These are phyloP conservation scores for Dichotomocladium elegans DNA, from an alignment of 371 early-diverging fungal species.

Conservation along the genomic window DNA sequence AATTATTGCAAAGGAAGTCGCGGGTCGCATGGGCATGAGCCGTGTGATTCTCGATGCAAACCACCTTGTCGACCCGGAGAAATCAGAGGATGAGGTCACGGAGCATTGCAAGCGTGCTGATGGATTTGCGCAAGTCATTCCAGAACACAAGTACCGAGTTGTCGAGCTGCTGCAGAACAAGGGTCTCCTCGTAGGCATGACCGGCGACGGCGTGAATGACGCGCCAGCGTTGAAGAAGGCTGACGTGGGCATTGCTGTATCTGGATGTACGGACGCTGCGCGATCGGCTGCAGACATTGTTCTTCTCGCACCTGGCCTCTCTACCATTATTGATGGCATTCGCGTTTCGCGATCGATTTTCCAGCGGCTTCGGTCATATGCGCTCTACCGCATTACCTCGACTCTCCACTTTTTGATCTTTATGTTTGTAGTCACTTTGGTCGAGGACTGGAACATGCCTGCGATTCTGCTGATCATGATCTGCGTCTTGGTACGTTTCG, in stretches of 20 bases:
- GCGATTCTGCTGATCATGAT: conserved; percentile 82
- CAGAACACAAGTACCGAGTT: conserved; percentile 97
- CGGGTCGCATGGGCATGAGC: conserved; percentile 85
- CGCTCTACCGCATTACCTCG: conserved; percentile 90
- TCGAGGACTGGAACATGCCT: conserved; percentile 79
- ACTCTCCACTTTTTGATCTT: conserved; percentile 91
- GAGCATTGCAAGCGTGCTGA: conserved; percentile 75
- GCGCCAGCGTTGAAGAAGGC: conserved; percentile 88
- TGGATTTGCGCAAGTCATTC: conserved; percentile 90
- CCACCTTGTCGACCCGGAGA: conserved; percentile 23
- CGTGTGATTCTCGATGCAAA: conserved; percentile 72
- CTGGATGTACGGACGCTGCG: conserved; percentile 82
- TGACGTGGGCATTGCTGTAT: conserved; percentile 91
- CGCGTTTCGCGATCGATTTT: conserved; percentile 77
- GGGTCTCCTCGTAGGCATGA: conserved; percentile 68
- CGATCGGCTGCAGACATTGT: conserved; percentile 92
- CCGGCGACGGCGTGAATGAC: conserved; percentile 94
- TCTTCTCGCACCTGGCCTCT: conserved; percentile 84
- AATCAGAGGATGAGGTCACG: conserved; percentile 84
- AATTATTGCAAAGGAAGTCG: conserved; percentile 88
- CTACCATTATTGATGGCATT: conserved; percentile 81
- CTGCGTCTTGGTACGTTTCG: too few species aligned
- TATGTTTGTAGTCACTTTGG: conserved; percentile 85
- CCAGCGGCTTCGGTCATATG: conserved; percentile 91
- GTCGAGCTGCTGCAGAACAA: conserved; percentile 91